Evolutionary conservation across 352 stramenopile genomes (phyloP).

Genomic region (Globisporangium takayamanum): DNA sequence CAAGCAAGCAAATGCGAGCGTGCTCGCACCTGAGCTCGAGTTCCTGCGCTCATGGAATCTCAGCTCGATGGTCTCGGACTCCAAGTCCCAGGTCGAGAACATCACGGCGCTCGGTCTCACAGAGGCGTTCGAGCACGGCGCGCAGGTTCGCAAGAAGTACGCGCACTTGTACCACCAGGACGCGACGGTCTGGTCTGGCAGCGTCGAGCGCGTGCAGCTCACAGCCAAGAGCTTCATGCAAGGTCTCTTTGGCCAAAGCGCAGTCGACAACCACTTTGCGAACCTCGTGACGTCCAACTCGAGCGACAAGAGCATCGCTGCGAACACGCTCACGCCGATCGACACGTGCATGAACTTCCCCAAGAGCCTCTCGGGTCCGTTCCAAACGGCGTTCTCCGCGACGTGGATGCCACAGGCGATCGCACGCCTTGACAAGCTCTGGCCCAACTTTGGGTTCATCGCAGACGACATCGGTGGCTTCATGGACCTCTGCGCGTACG

Average conservation of each 20-base stretch:
- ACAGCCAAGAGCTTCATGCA: conserved; percentile 46
- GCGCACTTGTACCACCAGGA: conserved; percentile 30
- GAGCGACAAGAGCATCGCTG: conserved; percentile 30
- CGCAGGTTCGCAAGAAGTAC: conserved; percentile 33
- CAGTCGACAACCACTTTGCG: conserved; percentile 20
- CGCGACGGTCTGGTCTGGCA: conserved; percentile 37
- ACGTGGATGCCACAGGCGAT: conserved; percentile 8
- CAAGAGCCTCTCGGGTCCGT: conserved; percentile 23
- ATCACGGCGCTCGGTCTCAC: conserved; percentile 39
- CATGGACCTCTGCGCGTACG: conserved; percentile 58
- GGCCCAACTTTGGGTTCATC: conserved; percentile 31
- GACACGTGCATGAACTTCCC: conserved; percentile 42
- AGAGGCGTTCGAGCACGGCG: conserved; percentile 35
- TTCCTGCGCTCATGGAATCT: conserved; percentile 45
- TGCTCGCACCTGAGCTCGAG: conserved; percentile 25
- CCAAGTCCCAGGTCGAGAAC: conserved; percentile 40
- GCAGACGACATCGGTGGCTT: conserved; percentile 28
- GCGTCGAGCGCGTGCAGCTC: conserved; percentile 43
- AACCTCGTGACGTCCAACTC: conserved; percentile 31
- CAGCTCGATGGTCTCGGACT: conserved; percentile 26
- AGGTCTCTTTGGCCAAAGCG: conserved; percentile 32
- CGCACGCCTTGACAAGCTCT: conserved; percentile 29
- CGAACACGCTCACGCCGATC: conserved; percentile 47
- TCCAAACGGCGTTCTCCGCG: conserved; percentile 5
- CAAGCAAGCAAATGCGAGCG: conserved; percentile 18